These are phyloP conservation scores for Plasmodium coatneyi DNA, from an alignment of 169 alveolate genomes.

Conservation along the genomic window DNA sequence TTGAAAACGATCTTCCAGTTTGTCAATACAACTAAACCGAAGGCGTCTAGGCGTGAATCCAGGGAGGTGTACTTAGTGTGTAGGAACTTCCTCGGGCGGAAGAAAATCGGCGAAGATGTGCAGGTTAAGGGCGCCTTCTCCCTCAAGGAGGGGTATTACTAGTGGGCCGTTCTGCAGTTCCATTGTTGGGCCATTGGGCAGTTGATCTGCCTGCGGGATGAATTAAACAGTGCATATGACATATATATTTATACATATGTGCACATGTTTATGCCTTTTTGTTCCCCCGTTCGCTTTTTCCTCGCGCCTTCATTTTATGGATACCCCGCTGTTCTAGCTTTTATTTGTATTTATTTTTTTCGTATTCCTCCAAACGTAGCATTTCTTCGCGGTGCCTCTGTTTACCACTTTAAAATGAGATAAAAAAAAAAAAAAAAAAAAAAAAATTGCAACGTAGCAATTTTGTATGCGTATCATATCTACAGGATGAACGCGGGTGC, in stretches of 20 bases:
- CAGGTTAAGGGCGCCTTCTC: conserved; percentile 84
- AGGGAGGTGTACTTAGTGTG: conserved; percentile 86
- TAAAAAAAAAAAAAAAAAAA: too few species aligned
- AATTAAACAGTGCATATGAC: neutral
- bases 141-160: conserved; percentile 80
- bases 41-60: conserved; percentile 83
- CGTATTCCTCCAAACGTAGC: neutral
- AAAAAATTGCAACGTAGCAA: neutral
- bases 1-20: conserved; percentile 78
- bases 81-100: conserved; percentile 80
- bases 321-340: neutral
- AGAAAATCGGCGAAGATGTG: conserved; percentile 80
- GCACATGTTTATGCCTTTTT: neutral
- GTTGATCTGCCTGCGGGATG: too few species aligned
- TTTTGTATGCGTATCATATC: neutral
- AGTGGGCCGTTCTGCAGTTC: neutral
- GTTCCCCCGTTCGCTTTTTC: neutral
- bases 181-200: too few species aligned
- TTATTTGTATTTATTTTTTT: too few species aligned
- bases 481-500: neutral
- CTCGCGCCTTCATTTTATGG: neutral
- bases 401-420: neutral
- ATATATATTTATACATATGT: neutral
- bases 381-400: neutral
- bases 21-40: conserved; percentile 84